Base-by-base conservation (phyloP, 208 protist species). In the Acanthamoeba sp. region DNA sequence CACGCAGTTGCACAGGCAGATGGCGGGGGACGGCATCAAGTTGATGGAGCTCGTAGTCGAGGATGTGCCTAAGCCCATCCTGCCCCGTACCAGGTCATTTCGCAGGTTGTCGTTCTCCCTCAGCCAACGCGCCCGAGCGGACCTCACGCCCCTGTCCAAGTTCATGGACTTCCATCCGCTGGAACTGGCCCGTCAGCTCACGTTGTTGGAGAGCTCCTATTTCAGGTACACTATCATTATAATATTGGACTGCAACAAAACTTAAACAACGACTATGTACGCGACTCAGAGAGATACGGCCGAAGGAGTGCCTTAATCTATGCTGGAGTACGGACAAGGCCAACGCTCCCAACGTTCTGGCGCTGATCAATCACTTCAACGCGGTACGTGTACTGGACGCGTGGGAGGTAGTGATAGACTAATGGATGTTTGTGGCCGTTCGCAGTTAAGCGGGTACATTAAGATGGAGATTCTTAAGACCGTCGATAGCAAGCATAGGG, bases 311-410 rank as follows among this genome's bases (percentile, higher is more conserved):
- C 16, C 82, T 90, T 18, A 90, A 90, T 12, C 82, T 50, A 4
- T 29, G 29, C 45, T 90, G 82, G 82, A 90, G 29, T n/a, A 59
- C 24, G 0, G 62, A 71, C 62, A 71, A 84, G 32, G 22, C 73
- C 38, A 50, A 36, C n/a, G 82, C 82, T 16, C 48, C 45, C 14
- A 52, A 90, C 52, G 12, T 90, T 1, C 20, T 90, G 45, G 82
- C 82, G 0, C n/a, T 90, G 82, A 90, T 90, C 36, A 38, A 34
- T 29, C 82, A 36, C 38, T 90, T 90, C 52, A 90, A 90, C 34
- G 82, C 38, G 10, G 82, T 90, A 40, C 6, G 76, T 0, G 24
- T 2, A 48, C 64, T 22, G 14, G n/a, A 50, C 36, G 10, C 27
- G 6, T 71, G 16, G 32, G 22, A 4, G 24, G 0, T 69, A 71